These are phyloP conservation scores for Neurospora sp. DNA, from an alignment of 495 filamentous ascomycete genomes.

Conservation along the genomic window DNA sequence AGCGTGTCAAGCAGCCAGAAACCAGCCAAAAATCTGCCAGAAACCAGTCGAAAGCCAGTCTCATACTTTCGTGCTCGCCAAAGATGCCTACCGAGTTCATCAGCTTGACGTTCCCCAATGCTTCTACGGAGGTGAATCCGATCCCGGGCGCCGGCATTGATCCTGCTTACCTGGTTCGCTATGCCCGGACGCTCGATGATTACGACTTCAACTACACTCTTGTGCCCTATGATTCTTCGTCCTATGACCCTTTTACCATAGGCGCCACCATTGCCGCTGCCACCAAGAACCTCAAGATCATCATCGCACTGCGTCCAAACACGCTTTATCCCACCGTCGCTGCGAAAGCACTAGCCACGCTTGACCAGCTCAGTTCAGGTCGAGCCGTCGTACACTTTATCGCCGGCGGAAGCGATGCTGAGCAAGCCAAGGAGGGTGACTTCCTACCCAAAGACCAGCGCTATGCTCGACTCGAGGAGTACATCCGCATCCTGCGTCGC, in stretches of 20 bases:
- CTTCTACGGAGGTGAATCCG: conserved; percentile 40
- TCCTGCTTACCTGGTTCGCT: conserved; percentile 35
- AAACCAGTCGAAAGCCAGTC: background rate
- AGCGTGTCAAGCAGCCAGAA: background rate
- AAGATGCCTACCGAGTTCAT: conserved; percentile 46
- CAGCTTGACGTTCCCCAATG: conserved; percentile 39
- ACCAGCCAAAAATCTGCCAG: background rate
- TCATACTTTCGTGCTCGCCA: background rate
- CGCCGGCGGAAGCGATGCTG: conserved; percentile 42
- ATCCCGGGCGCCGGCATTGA: conserved; percentile 36
- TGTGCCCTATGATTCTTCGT: conserved; percentile 41
- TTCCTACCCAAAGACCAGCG: conserved; percentile 43
- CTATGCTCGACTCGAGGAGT: conserved; percentile 42
- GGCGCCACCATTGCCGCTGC: conserved; percentile 40
- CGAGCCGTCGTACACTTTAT: conserved; percentile 47
- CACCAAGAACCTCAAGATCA: conserved; percentile 45
- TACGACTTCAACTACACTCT: conserved; percentile 46
- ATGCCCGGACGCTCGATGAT: conserved; percentile 41
- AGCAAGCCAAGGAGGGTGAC: conserved; percentile 43
- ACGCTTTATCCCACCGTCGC: conserved; percentile 46
- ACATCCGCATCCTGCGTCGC: conserved; percentile 41
- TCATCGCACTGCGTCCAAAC: conserved; percentile 47
- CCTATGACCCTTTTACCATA: conserved; percentile 40
- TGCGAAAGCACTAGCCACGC: conserved; percentile 44
- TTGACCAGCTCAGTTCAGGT: conserved; percentile 40